Base-by-base conservation (phyloP, 306 rosid species). In the Neltuma alba region DNA sequence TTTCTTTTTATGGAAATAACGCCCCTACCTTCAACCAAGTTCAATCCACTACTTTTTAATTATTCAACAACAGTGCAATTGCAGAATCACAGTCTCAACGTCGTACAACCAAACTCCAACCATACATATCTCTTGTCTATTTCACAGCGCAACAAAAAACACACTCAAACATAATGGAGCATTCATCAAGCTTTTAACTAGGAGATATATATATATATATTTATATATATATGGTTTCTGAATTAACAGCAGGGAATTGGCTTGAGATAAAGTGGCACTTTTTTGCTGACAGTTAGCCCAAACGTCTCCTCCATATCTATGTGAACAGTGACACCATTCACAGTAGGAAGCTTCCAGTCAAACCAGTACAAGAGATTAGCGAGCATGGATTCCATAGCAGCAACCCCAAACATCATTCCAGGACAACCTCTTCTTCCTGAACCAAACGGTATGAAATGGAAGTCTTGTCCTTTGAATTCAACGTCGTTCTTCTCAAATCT, bases 281-380 rank as follows among this genome's bases (percentile, higher is more conserved):
- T 84, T 77, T 20, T 84, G 16, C 62, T 30, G 58, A 64, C 63
- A 63, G 40, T 30, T 6, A 84, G 34, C 3, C 73, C 79, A 0
- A 25, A 72, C 0, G 2, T 7, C 61, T 85, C 88, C 0, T 20
- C 54, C 88, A 77, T 81, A 65, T 85, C 85, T 1, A 81, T 21
- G 31, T 66, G 63, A 7, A 3, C n/a, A 30, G 4, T 4, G n/a
- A 9, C 4, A 77, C 36, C 27, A 3, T 15, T 36, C 13, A 31
- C n/a, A n/a, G 25, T 30, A 16, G 85, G 75, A 0, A 81, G 18
- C 42, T 61, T 50, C 88, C 83, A 85, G 28, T 81, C 85, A 0
- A 85, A 85, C 77, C 71, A 81, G n/a, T 72, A 81, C 23, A 81
- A 79, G 47, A 92, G 86, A 16, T n/a, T 87, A 0, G 90, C 90